Evolutionary conservation across 768 basidiomycete genomes (phyloP).

Genomic region (Phaffia australis): DNA sequence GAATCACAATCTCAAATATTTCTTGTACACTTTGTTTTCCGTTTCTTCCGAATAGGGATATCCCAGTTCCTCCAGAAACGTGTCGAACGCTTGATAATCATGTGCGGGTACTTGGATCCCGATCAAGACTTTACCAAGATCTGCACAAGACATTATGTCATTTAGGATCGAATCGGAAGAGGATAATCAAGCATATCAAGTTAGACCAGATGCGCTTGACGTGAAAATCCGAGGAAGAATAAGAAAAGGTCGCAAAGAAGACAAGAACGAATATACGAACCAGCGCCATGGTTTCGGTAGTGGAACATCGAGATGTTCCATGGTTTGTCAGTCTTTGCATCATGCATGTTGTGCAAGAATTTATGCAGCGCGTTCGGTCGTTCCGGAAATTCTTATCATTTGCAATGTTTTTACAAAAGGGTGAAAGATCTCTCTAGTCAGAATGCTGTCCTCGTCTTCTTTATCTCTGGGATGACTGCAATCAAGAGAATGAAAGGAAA

Average conservation of each 20-base stretch:
- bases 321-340: conserved; percentile 38
- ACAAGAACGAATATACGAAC: conserved; percentile 43
- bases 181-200: background rate
- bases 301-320: conserved; percentile 98
- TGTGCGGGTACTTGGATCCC: conserved; percentile 78
- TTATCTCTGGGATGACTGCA: background rate
- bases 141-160: conserved; percentile 41
- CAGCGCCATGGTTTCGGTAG: conserved; percentile 94
- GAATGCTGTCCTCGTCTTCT: background rate
- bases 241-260: background rate
- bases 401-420: background rate
- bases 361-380: conserved; percentile 80
- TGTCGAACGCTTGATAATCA: conserved; percentile 57
- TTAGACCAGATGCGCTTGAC: background rate
- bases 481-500: background rate
- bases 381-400: conserved; percentile 79
- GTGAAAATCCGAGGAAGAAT: background rate
- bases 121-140: conserved; percentile 82
- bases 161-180: background rate
- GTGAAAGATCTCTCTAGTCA: background rate
- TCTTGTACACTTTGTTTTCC: conserved; percentile 66
- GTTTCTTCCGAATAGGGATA: conserved; percentile 92
- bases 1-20: conserved; percentile 31
- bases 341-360: conserved; percentile 71
- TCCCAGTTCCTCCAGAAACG: conserved; percentile 64